Evolutionary conservation across 2,329 filamentous ascomycete species (phyloP).

Genomic region (Aschersonia sp.): DNA sequence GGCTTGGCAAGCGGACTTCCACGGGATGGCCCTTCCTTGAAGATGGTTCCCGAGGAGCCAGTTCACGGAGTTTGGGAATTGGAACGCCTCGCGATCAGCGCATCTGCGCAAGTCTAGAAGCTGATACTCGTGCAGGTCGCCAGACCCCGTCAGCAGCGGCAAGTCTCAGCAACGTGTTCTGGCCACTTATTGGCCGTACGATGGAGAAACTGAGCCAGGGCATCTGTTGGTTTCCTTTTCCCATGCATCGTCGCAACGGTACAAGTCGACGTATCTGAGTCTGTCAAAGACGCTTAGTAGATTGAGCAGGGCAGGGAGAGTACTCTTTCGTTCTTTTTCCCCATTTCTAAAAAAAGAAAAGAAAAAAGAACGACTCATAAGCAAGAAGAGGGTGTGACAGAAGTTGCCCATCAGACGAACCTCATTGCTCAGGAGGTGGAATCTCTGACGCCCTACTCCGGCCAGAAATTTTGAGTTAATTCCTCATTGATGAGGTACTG

Average conservation of each 20-base stretch:
- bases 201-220: slow-evolving; percentile 21
- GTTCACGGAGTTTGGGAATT: slow-evolving; percentile 30
- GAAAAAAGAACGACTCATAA: too few relatives aligned
- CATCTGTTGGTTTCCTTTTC: slow-evolving; percentile 25
- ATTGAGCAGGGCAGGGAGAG: not conserved
- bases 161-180: slow-evolving; percentile 11
- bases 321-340: too few relatives aligned
- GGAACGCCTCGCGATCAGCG: slow-evolving; percentile 25
- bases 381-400: too few relatives aligned
- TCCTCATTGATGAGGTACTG: slow-evolving; percentile 34
- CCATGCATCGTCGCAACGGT: slow-evolving; percentile 42
- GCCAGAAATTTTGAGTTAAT: too few relatives aligned
- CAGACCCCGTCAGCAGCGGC: slow-evolving; percentile 3
- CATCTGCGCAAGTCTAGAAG: slow-evolving; percentile 29
- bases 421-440: slow-evolving; percentile 30
- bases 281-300: slow-evolving; percentile 18
- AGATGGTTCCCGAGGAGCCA: slow-evolving; percentile 23
- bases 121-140: slow-evolving; percentile 14
- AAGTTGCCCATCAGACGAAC: slow-evolving; percentile 8
- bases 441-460: slow-evolving; percentile 21
- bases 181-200: slow-evolving; percentile 10
- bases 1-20: slow-evolving; percentile 23
- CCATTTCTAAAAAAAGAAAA: too few relatives aligned
- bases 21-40: slow-evolving; percentile 9
- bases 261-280: slow-evolving; percentile 32